A percentile compares a stretch with the other conserved stretches of the same genome.
Conservation (phyloP, 129 eudicot genomes). For the Flaveria brownii region DNA sequence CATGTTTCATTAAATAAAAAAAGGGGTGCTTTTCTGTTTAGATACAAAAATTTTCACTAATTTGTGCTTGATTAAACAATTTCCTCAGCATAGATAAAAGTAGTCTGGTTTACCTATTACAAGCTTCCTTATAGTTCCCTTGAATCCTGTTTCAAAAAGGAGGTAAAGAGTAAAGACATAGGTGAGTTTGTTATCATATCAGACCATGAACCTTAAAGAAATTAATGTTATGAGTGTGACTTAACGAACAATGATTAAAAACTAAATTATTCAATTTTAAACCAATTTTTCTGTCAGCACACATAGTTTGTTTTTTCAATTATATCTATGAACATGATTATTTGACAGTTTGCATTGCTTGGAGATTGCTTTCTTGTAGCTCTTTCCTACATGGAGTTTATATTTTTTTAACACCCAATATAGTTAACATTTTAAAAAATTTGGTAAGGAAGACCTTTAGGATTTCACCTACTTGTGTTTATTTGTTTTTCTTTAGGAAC, state of each 20-base stretch:
- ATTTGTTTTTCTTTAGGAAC: no score
- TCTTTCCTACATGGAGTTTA: no score
- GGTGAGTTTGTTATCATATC: background rate
- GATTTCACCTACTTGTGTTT: no score
- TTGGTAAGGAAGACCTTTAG: no score
- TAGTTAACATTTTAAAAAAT: no score
- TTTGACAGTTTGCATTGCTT: no score
- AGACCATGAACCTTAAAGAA: background rate
- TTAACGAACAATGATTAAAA: background rate
- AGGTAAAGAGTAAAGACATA: background rate
- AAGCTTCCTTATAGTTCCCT: slow-evolving; percentile 9
- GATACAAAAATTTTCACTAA: background rate
- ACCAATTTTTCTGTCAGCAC: background rate
- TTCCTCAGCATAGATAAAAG: background rate
- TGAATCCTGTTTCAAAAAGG: slow-evolving; percentile 3
- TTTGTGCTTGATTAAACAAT: background rate
- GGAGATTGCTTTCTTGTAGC: no score
- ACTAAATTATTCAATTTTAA: background rate
- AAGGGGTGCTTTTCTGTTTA: background rate
- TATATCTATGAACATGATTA: no score
- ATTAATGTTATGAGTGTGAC: background rate
- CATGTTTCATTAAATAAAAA: background rate
- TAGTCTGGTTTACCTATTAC: background rate
- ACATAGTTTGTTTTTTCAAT: background rate
- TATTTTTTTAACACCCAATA: background rate